Percentiles rank a stretch among this genome's conserved stretches.
Conservation (phyloP, 2,329 filamentous ascomycete species). For the Alternaria hordeiaustralica region DNA sequence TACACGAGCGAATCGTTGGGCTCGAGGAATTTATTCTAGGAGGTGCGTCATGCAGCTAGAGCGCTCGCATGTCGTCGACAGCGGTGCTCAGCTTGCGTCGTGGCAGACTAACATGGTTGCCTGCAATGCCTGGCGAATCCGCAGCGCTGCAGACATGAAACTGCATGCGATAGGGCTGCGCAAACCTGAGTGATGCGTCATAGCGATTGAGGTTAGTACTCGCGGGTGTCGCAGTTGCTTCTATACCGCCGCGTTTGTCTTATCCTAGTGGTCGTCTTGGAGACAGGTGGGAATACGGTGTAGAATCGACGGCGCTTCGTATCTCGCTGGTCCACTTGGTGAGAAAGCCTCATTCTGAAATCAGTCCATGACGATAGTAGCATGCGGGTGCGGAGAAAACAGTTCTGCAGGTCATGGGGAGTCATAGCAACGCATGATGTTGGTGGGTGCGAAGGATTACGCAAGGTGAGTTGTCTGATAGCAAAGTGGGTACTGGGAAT, state of each 20-base stretch:
- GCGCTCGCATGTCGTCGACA: conserved; percentile 32
- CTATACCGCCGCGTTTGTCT: not conserved
- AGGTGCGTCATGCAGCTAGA: conserved; percentile 41
- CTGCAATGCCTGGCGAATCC: conserved; percentile 25
- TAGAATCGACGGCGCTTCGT: conserved; percentile 2
- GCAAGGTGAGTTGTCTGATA: conserved; percentile 50
- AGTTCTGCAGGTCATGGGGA: conserved; percentile 28
- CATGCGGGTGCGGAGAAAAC: conserved; percentile 37
- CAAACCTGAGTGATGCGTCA: conserved; percentile 37
- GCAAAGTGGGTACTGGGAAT: conserved; percentile 32
- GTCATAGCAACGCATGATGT: conserved; percentile 34
- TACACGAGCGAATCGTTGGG: conserved; percentile 27
- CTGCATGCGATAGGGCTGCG: conserved; percentile 38
- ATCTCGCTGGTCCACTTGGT: not conserved
- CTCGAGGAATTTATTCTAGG: conserved; percentile 39
- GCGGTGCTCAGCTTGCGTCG: conserved; percentile 38
- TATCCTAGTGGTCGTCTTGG: conserved; percentile 5
- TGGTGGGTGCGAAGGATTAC: conserved; percentile 32
- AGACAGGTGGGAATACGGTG: conserved; percentile 2
- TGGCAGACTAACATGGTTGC: conserved; percentile 43
- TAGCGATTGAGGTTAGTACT: conserved; percentile 16
- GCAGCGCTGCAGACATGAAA: conserved; percentile 26
- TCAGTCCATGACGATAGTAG: conserved; percentile 8
- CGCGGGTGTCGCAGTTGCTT: conserved; percentile 3
- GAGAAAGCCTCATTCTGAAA: conserved; percentile 2